phyloP scores from a whole-genome alignment of 306 rosid genomes.

The Gillenia trifoliata region DNA sequence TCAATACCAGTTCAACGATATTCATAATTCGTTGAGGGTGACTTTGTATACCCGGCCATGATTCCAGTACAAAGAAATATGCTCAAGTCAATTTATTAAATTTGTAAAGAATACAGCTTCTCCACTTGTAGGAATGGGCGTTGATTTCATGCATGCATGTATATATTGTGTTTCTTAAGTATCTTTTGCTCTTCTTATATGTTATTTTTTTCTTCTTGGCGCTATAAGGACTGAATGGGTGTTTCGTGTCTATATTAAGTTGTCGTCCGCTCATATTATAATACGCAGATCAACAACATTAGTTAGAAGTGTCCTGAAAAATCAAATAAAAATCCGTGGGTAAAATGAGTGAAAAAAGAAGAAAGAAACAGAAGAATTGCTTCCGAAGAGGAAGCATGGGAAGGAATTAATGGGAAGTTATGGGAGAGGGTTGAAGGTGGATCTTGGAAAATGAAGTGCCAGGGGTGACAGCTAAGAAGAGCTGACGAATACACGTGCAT shows the following conservation, averaged over 20 bases:
- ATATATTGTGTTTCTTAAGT: no score
- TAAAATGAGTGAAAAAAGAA: background rate
- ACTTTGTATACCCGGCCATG: background rate
- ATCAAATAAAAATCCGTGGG: background rate
- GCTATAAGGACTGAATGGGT: no score
- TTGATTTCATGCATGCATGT: no score
- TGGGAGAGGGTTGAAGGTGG: slow-evolving; percentile 38
- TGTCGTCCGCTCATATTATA: no score
- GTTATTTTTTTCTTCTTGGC: no score
- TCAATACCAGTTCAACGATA: background rate
- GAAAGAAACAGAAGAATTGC: slow-evolving; percentile 28
- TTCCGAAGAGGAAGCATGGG: slow-evolving; percentile 75
- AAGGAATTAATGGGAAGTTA: slow-evolving; percentile 45
- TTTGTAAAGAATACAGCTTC: background rate
- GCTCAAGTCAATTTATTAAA: background rate
- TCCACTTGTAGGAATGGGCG: background rate
- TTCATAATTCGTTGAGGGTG: background rate
- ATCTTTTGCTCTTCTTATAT: no score
- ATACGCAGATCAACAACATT: no score
- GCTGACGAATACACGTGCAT: slow-evolving; percentile 45
- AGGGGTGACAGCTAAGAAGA: slow-evolving; percentile 53
- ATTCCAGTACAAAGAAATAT: background rate
- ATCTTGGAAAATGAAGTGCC: slow-evolving; percentile 7
- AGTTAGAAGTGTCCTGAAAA: no score
- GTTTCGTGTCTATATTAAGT: no score